Base-by-base conservation (phyloP, 768 basidiomycete genomes). In the Naganishia antarctica region DNA sequence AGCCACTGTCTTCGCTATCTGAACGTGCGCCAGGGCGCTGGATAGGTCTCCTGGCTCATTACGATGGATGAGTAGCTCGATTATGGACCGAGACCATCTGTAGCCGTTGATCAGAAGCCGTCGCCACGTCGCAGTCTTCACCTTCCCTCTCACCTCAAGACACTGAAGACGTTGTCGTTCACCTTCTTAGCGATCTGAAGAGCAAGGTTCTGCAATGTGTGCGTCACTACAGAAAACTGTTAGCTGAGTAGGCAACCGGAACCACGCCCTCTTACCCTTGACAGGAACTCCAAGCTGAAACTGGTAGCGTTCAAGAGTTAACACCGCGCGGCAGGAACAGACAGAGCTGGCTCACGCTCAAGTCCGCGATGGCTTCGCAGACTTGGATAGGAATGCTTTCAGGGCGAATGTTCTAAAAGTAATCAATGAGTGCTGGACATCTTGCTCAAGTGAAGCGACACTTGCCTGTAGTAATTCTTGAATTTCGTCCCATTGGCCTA, bases 71-170 rank as follows among this genome's bases (percentile, higher is more conserved):
- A 57, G 37, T 2, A 57, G 53, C 9, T 57, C 53, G 23, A 57
- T 57, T 18, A 57, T 25, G 53, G 53, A 57, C 1, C 53, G 53
- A 7, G 37, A 25, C 53, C 53, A 57, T 57, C 53, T 57, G 11
- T 13, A 2, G 8, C 9, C 37, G 3, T 2, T 25, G n/a, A 9
- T 26, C n/a, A 37, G 32, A 34, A 29, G 18, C n/a, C 11, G 28
- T 21, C 6, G 8, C 21, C 9, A 15, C n/a, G 28, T 6, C 34
- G 23, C 12, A 23, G 7, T 23, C n/a, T 34, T 7, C 5, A 4
- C 23, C 21, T 8, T 26, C n/a, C n/a, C n/a, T 21, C 53, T 40
- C 4, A 57, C 53, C 53, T 57, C 1, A 57, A 34, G 23, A 41
- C 5, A 21, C 23, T 21, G 13, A 57, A 16, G 5, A 23, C 16